phyloP scores from a whole-genome alignment of 225 moss, liverwort and hornwort genomes.

The Neckera pumila region DNA sequence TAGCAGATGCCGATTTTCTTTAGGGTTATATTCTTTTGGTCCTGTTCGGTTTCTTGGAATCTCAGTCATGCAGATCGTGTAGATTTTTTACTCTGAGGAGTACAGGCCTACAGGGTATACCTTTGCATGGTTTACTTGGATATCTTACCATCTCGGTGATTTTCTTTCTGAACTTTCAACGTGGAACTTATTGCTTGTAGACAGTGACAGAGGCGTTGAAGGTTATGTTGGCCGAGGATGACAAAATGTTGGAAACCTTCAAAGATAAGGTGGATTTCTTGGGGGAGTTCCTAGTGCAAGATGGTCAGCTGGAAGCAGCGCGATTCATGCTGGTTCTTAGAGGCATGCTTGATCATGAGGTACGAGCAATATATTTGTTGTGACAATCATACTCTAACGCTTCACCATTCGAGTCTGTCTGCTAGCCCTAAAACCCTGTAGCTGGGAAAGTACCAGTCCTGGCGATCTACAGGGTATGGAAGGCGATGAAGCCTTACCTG shows the following conservation, averaged over 20 bases:
- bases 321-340: conserved; percentile 78
- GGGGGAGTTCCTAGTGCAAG: conserved; percentile 72
- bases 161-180: background rate
- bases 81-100: background rate
- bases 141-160: background rate
- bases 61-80: background rate
- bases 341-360: conserved; percentile 93
- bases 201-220: conserved; percentile 86
- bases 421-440: background rate
- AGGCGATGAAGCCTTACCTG: too few species aligned
- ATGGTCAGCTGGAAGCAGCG: conserved; percentile 71
- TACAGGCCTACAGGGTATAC: too few species aligned
- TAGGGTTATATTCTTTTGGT: background rate
- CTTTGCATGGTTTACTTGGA: background rate
- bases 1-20: background rate
- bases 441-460: background rate
- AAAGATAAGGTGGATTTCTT: conserved; percentile 82
- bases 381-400: background rate
- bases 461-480: background rate
- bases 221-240: conserved; percentile 89
- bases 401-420: background rate
- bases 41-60: background rate
- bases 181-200: conserved; percentile 17
- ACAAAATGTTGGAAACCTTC: conserved; percentile 54
- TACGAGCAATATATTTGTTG: background rate